Conservation (phyloP, 1,284 basidiomycete species). For the Neotropicomus parvogracilis region DNA sequence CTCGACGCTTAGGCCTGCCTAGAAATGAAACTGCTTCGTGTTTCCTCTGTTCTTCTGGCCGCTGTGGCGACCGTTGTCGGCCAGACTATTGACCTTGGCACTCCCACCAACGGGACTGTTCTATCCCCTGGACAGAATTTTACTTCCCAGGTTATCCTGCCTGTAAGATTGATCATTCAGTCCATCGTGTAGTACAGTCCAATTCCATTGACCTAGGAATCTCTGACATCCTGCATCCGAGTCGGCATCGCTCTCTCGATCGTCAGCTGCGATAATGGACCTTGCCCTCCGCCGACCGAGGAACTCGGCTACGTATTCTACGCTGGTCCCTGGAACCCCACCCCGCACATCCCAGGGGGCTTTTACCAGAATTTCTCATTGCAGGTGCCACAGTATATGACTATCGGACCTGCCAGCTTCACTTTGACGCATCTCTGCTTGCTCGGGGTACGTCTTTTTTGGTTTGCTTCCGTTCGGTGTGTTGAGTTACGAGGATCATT, state of each 20-base stretch:
- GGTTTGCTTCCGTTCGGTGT: neutral
- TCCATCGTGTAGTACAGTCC: too few species aligned
- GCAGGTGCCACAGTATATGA: conserved; percentile 8
- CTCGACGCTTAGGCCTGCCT: too few species aligned
- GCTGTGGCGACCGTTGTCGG: conserved; percentile 14
- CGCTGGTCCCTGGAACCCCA: conserved; percentile 28
- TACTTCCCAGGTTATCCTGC: conserved; percentile 19
- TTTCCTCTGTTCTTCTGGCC: conserved; percentile 7
- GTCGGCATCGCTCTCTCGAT: conserved; percentile 33
- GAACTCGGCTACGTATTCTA: conserved; percentile 27
- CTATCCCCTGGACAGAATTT: conserved; percentile 15
- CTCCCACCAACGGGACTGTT: conserved; percentile 18
- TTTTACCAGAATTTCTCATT: conserved; percentile 32
- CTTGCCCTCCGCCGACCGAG: conserved; percentile 22
- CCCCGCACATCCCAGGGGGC: conserved; percentile 14
- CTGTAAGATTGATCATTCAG: conserved; percentile 14
- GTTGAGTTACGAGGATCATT: neutral
- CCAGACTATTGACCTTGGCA: conserved; percentile 29
- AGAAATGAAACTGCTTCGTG: conserved; percentile 17
- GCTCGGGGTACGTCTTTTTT: conserved; percentile 24
- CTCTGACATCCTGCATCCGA: conserved; percentile 17
- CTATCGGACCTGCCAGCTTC: conserved; percentile 25
- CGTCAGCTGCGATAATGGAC: conserved; percentile 14
- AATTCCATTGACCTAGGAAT: conserved; percentile 7
- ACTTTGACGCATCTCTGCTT: conserved; percentile 31